Percentiles rank a stretch among this genome's conserved stretches.
Evolutionary conservation across 73 alveolate species (phyloP).

Genomic region (Paramecium primaurelia): DNA sequence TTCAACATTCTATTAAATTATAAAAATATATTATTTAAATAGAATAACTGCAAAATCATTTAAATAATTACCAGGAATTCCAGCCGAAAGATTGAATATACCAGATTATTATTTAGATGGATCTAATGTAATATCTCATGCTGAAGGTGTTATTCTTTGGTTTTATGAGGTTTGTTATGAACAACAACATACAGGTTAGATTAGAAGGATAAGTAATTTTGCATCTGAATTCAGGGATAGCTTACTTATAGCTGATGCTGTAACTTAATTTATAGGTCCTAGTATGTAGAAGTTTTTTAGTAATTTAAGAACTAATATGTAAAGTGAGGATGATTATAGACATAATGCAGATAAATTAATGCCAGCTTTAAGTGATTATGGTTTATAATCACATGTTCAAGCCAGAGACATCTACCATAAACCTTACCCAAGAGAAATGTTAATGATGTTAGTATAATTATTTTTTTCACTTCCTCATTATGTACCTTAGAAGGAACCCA

Average conservation of each 20-base stretch:
- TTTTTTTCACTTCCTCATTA: conserved; percentile 96
- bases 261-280: neutral
- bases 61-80: conserved; percentile 87
- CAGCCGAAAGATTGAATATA: conserved; percentile 76
- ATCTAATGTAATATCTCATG: conserved; percentile 85
- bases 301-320: neutral
- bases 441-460: conserved; percentile 82
- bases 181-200: conserved; percentile 71
- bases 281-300: neutral
- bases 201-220: conserved; percentile 72
- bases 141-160: conserved; percentile 91
- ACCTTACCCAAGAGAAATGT: conserved; percentile 96
- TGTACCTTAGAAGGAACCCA: conserved; percentile 90
- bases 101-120: conserved; percentile 76
- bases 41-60: conserved; percentile 93
- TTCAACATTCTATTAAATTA: conserved; percentile 86
- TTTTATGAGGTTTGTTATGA: conserved; percentile 82
- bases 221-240: conserved; percentile 72
- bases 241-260: neutral
- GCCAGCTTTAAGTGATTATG: conserved; percentile 85
- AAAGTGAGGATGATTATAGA: conserved; percentile 75
- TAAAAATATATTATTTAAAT: conserved; percentile 89
- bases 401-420: conserved; percentile 75
- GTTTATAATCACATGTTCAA: conserved; percentile 74
- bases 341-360: conserved; percentile 85